A percentile compares a stretch with the other conserved stretches of the same genome.
Conservation (phyloP, 1,284 basidiomycete species). For the Trichosporon sp. region DNA sequence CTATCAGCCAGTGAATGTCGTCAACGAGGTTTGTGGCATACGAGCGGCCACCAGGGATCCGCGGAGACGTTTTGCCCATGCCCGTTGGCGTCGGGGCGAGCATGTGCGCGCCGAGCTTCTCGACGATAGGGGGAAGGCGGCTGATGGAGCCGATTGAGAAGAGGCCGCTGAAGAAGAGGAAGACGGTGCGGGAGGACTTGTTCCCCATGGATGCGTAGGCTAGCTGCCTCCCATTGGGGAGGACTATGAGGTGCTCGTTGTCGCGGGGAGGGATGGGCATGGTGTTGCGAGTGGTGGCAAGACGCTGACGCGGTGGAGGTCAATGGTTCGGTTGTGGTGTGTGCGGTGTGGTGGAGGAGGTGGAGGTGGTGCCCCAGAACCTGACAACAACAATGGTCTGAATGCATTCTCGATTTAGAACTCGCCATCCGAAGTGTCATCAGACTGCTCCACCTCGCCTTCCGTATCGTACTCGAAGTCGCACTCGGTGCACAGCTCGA, state of each 20-base stretch:
- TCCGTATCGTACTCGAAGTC: too few relatives aligned
- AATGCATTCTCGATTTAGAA: too few relatives aligned
- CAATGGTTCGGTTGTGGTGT: neutral
- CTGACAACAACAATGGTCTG: too few relatives aligned
- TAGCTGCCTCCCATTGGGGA: constrained; percentile 18
- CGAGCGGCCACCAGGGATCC: neutral
- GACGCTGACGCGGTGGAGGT: neutral
- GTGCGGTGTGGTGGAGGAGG: neutral
- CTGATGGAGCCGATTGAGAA: constrained; percentile 12
- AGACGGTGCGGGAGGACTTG: constrained; percentile 11
- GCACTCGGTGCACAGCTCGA: too few relatives aligned
- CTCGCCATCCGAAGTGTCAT: too few relatives aligned
- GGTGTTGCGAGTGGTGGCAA: neutral
- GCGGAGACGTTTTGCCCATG: constrained; percentile 30
- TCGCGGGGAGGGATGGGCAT: neutral
- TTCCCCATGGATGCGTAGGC: constrained; percentile 23
- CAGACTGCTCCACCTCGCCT: too few relatives aligned
- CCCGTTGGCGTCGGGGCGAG: constrained; percentile 22
- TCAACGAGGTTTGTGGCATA: constrained; percentile 60
- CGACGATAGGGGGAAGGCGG: neutral
- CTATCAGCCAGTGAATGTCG: constrained; percentile 61
- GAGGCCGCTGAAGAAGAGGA: constrained; percentile 26
- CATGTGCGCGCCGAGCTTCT: constrained; percentile 19
- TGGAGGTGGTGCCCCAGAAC: neutral
- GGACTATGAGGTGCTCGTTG: constrained; percentile 21